phyloP scores from a whole-genome alignment of 192 early-diverging fungal species.

The Ambispora gerdemannii region DNA sequence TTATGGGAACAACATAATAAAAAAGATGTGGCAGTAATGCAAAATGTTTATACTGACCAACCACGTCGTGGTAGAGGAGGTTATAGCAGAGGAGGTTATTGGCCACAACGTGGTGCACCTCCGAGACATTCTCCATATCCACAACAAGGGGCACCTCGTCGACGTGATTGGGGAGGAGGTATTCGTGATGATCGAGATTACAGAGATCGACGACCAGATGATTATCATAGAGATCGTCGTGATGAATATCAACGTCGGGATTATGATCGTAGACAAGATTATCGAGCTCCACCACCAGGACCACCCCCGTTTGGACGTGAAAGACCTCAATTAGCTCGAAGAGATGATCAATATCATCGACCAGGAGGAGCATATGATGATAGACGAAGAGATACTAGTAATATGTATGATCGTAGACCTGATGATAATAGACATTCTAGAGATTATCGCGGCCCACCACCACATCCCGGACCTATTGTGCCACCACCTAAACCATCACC shows the following conservation, averaged over 20 bases:
- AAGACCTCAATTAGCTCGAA: conserved; percentile 33
- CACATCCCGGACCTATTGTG: conserved; percentile 17
- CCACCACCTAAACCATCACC: conserved; percentile 40
- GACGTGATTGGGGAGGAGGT: conserved; percentile 6
- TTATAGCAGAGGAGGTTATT: conserved; percentile 35
- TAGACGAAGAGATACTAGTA: conserved; percentile 36
- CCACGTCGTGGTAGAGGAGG: conserved; percentile 26
- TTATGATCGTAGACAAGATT: conserved; percentile 39
- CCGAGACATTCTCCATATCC: conserved; percentile 32
- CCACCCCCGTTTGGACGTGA: conserved; percentile 36
- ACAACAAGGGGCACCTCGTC: conserved; percentile 21
- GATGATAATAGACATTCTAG: conserved; percentile 37
- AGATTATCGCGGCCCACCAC: conserved; percentile 32
- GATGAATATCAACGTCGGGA: conserved; percentile 42
- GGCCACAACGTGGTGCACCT: conserved; percentile 31
- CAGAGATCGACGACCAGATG: conserved; percentile 40
- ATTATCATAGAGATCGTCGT: conserved; percentile 45
- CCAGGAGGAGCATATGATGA: conserved; percentile 38
- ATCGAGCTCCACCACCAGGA: conserved; percentile 32
- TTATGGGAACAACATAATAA: conserved; percentile 35
- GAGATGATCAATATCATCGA: conserved; percentile 35
- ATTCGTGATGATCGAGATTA: conserved; percentile 39
- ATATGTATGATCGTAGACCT: conserved; percentile 31
- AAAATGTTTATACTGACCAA: conserved; percentile 15
- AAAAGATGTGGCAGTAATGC: conserved; percentile 3